Conservation (phyloP, 305 asterid species). For the Striga hermonthica region DNA sequence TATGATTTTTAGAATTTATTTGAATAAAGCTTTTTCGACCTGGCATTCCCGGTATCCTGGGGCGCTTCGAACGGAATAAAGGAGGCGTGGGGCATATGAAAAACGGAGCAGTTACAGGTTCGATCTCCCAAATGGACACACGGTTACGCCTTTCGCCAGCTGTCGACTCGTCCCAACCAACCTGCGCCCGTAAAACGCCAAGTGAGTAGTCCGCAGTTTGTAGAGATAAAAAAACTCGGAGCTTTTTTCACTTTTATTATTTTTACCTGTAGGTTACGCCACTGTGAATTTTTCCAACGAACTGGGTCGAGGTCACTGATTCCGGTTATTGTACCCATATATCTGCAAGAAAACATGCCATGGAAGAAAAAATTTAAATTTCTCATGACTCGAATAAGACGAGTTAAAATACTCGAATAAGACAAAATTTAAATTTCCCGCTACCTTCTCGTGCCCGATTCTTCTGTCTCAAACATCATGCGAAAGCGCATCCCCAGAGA, state of each 20-base stretch:
- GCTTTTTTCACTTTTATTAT: neutral
- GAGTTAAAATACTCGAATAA: neutral
- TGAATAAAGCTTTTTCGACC: constrained; percentile 36
- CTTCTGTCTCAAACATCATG: constrained; percentile 16
- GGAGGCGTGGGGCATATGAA: constrained; percentile 73
- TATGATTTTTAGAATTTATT: too few relatives aligned
- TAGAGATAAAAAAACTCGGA: neutral
- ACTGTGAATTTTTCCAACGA: constrained; percentile 16
- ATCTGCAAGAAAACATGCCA: constrained; percentile 8
- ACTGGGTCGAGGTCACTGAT: constrained; percentile 16
- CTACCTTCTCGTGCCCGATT: constrained; percentile 16
- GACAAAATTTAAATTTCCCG: neutral
- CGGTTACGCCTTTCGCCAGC: constrained; percentile 81
- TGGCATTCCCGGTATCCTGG: constrained; percentile 58
- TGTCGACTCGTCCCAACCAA: constrained; percentile 90
- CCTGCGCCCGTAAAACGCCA: constrained; percentile 35
- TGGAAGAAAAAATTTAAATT: neutral
- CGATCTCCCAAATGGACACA: constrained; percentile 78
- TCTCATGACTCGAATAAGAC: neutral
- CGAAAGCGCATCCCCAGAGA: constrained; percentile 16
- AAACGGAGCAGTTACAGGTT: constrained; percentile 74
- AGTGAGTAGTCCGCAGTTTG: neutral
- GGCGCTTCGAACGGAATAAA: constrained; percentile 70
- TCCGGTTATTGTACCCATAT: constrained; percentile 12
- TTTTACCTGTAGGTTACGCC: constrained; percentile 13